Percentiles rank a stretch among this genome's conserved stretches.
phyloP scores from a whole-genome alignment of 192 early-diverging fungal species.

The Backusella sp. region DNA sequence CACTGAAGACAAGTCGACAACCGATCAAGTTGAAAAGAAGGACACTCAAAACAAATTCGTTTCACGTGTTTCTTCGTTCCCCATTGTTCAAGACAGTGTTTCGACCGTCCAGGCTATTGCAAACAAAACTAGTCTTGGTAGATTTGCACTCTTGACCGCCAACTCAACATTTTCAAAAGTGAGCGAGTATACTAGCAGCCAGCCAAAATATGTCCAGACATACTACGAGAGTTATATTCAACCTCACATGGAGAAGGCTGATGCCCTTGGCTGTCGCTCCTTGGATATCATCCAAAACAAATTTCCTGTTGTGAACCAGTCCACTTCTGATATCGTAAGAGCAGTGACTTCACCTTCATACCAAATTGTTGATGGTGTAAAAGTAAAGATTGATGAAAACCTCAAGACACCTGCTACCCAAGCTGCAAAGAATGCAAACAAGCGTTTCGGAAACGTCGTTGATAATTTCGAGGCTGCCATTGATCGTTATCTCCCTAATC shows the following conservation, averaged over 20 bases:
- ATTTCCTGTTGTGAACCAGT: slow-evolving; percentile 63
- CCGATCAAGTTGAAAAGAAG: neutral
- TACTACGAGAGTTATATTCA: slow-evolving; percentile 48
- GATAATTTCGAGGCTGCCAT: slow-evolving; percentile 52
- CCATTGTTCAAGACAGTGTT: slow-evolving; percentile 32
- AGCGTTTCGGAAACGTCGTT: slow-evolving; percentile 40
- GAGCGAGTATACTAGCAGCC: slow-evolving; percentile 24
- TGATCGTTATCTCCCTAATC: slow-evolving; percentile 40
- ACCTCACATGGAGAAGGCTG: slow-evolving; percentile 57
- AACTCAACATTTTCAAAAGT: slow-evolving; percentile 24
- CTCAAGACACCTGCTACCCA: slow-evolving; percentile 43
- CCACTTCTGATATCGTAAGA: slow-evolving; percentile 61
- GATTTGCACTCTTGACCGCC: slow-evolving; percentile 32
- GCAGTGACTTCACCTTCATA: slow-evolving; percentile 52
- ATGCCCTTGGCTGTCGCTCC: slow-evolving; percentile 60
- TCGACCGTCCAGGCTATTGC: slow-evolving; percentile 29
- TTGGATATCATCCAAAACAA: slow-evolving; percentile 61
- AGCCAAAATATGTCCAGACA: slow-evolving; percentile 32
- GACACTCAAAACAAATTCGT: slow-evolving; percentile 22
- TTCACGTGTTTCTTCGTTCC: slow-evolving; percentile 34
- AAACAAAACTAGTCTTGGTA: slow-evolving; percentile 29
- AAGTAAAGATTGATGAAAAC: slow-evolving; percentile 21
- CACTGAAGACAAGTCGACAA: neutral
- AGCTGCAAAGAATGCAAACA: slow-evolving; percentile 43
- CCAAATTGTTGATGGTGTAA: slow-evolving; percentile 47